phyloP scores from a whole-genome alignment of 768 basidiomycete species.

The Baorangia bicolor region DNA sequence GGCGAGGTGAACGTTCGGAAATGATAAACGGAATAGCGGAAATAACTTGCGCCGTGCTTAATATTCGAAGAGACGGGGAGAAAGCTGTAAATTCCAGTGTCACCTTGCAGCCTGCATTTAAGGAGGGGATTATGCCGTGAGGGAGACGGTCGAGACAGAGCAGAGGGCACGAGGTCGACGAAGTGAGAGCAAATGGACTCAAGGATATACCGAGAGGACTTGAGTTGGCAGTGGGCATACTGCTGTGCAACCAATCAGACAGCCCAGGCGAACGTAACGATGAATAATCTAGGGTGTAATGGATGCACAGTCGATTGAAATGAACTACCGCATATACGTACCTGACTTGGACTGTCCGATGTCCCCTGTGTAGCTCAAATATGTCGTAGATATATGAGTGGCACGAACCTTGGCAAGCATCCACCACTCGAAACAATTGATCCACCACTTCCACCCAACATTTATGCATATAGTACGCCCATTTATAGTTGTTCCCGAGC shows the following conservation, averaged over 20 bases:
- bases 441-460: conserved; percentile 35
- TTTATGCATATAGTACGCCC: conserved; percentile 38
- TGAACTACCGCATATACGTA: conserved; percentile 19
- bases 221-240: background rate
- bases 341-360: conserved; percentile 16
- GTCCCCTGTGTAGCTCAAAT: background rate
- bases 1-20: conserved; percentile 33
- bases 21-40: conserved; percentile 46
- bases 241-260: background rate
- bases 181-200: conserved; percentile 2
- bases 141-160: conserved; percentile 27
- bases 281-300: background rate
- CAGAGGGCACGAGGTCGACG: conserved; percentile 3
- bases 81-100: conserved; percentile 41
- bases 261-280: background rate
- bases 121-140: conserved; percentile 6
- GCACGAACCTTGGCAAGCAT: conserved; percentile 23
- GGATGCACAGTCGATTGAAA: background rate
- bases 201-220: conserved; percentile 13
- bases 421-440: conserved; percentile 38
- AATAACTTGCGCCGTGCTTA: conserved; percentile 39
- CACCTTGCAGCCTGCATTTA: conserved; percentile 18
- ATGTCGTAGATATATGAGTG: background rate
- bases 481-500: conserved; percentile 32
- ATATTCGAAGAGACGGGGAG: conserved; percentile 32